A percentile compares a stretch with the other conserved stretches of the same genome.
phyloP scores from a whole-genome alignment of 108 stramenopile genomes.

The Phaeodactylum tricornutum region DNA sequence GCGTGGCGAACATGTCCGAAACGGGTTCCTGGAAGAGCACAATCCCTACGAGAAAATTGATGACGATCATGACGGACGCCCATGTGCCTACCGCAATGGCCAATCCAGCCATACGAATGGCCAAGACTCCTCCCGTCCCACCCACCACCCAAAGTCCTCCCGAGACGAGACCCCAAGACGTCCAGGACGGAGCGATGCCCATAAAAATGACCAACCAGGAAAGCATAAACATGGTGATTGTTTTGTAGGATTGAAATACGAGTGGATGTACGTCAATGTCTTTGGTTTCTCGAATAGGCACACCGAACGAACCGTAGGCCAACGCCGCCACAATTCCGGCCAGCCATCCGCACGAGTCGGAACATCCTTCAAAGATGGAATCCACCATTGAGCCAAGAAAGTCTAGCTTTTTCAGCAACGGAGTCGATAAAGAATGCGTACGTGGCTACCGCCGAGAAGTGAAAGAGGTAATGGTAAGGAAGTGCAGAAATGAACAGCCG shows the following conservation, averaged over 20 bases:
- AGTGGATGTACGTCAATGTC: constrained; percentile 49
- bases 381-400: background rate
- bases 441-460: no score
- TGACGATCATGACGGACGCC: constrained; percentile 53
- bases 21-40: constrained; percentile 58
- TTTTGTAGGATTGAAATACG: constrained; percentile 51
- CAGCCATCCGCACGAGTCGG: constrained; percentile 39
- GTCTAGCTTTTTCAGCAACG: no score
- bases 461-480: no score
- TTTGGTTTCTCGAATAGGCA: constrained; percentile 44
- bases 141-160: constrained; percentile 59
- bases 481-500: no score
- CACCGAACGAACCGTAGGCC: constrained; percentile 49
- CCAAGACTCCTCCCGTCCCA: constrained; percentile 21
- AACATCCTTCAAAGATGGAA: constrained; percentile 12
- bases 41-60: constrained; percentile 54
- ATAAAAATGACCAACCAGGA: constrained; percentile 36
- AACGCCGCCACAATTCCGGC: constrained; percentile 38
- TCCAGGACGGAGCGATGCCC: constrained; percentile 30
- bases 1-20: constrained; percentile 13
- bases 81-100: constrained; percentile 64
- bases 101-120: constrained; percentile 57
- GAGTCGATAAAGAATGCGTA: no score
- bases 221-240: constrained; percentile 36
- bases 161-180: constrained; percentile 60